Evolutionary conservation across 2,329 filamentous ascomycete genomes (phyloP), one percentile per base, ranked within the genome.

Genomic region (Neobulgaria alba): DNA sequence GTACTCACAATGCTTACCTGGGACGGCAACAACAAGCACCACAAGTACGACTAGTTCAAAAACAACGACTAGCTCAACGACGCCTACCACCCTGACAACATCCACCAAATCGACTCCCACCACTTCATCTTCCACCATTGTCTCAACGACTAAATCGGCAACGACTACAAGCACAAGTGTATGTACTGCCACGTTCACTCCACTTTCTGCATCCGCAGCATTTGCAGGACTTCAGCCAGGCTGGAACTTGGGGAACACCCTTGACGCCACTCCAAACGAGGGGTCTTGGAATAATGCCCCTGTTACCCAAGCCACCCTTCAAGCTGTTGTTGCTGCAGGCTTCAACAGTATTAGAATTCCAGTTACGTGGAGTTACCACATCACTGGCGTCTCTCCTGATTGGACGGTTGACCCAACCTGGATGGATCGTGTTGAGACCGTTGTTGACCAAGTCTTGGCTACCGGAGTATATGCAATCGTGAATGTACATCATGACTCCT

Each of bases 241-340:
- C 5, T 79, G 75, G 75, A 79, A 78, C 47, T 50, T 77, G 7
- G 75, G 75, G 8, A 79, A 79, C 41, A 76, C 73, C 0, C 64
- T 79, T 20, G 76, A 78, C 52, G 72, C 73, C 1, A 58, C 67
- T 5, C 67, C 73, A 4, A 61, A 67, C 36, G 75, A 79, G 53
- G 73, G 71, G 4, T 71, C 67, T 2, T 79, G 74, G 75, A 73
- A 73, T 48, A 78, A 78, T 42, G 62, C 67, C 0, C 65, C 69
- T 0, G 72, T 76, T 1, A 60, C 66, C 4, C 61, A 60, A 2
- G 54, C 56, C 1, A 75, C 72, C 0, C 74, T 79, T 42, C 63
- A 71, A 32, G 61, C 68, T 37, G 63, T 74, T 23, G 71, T 73
- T 51, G 59, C 62, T 1, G 63, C 69, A 1, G 75, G 75, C 0